Base-by-base conservation (phyloP, 163 green algal genomes). In the Picocystis sp. region DNA sequence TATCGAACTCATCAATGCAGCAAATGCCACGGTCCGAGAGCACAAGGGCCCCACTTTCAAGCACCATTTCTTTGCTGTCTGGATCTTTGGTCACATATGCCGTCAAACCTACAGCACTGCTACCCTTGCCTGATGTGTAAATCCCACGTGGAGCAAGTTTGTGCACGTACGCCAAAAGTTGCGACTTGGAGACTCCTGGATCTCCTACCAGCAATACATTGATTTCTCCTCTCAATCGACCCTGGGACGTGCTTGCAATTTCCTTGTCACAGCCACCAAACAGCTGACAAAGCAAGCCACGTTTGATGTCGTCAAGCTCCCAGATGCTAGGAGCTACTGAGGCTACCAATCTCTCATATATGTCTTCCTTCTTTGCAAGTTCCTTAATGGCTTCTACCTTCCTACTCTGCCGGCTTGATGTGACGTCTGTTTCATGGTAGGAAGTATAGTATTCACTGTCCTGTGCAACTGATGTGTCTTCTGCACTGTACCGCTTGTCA, bases 1-100 rank as follows among this genome's bases (percentile, higher is more conserved):
- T 99, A 75, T 99, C 90, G 70, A 99, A 99, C 78, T 99, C 90
- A 67, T 99, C 90, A 61, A 99, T 99, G 78, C 87, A 96, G 82
- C 90, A 99, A 22, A 97, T 77, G 58, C 90, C 90, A 1, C 69
- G 60, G 65, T 98, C 90, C 5, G 61, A 81, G 43, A 99, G 78
- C 62, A 97, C 90, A 50, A 99, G 73, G 11, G 90, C 89, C 22
- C 90, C 90, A 29, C 69, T 85, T 78, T 99, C 90, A 56, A 99
- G 81, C 53, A 97, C 88, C 75, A 92, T 86, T 67, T 99, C 90
- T 43, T 63, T 64, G 1, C 83, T 96, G 75, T 97, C 89, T 6
- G 89, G 83, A 69, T 98, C 89, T 66, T 77, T 84, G 22, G 80
- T 81, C 3, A 93, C 81, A 57, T 95, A 96, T 10, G 90, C 90